Percentiles rank a stretch among this genome's conserved stretches.
phyloP scores from a whole-genome alignment of 106 monocot species.

The Acorus gramineus region DNA sequence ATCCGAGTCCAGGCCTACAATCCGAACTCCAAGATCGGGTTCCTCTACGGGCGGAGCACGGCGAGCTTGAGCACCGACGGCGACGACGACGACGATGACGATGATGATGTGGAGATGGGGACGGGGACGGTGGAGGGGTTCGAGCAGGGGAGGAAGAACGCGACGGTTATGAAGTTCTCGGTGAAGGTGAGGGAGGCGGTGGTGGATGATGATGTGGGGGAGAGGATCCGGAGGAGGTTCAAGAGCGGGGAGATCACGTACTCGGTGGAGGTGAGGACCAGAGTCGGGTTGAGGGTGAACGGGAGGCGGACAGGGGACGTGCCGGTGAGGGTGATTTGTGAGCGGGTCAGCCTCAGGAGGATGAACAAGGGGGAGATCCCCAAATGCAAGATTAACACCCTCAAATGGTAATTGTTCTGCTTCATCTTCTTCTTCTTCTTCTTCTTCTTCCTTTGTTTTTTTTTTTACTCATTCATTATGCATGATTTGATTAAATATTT shows the following conservation, averaged over 20 bases:
- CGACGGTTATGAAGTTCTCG: conserved; percentile 21
- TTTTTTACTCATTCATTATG: too few relatives aligned
- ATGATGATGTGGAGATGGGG: conserved; percentile 25
- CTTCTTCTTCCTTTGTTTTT: too few relatives aligned
- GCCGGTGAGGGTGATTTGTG: conserved; percentile 40
- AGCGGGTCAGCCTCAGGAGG: conserved; percentile 33
- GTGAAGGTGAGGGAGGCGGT: conserved; percentile 23
- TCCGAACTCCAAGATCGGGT: conserved; percentile 44
- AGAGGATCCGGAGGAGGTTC: conserved; percentile 25
- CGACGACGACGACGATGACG: conserved; percentile 44
- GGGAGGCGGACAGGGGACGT: conserved; percentile 17
- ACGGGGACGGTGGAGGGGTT: conserved; percentile 22
- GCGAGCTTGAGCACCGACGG: conserved; percentile 25
- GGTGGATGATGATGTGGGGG: conserved; percentile 43
- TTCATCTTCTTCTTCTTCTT: neutral
- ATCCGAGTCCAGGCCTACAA: conserved; percentile 30
- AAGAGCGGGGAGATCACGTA: conserved; percentile 23
- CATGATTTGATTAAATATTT: too few relatives aligned
- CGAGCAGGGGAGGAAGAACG: conserved; percentile 24
- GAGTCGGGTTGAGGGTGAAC: conserved; percentile 14
- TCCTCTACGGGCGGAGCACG: conserved; percentile 26
- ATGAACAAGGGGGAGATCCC: conserved; percentile 11
- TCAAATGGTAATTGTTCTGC: conserved; percentile 23
- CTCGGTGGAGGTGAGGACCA: conserved; percentile 30
- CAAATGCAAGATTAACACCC: conserved; percentile 25